phyloP scores from a whole-genome alignment of 2,329 filamentous ascomycete genomes.

The Hypoxylon sp. region DNA sequence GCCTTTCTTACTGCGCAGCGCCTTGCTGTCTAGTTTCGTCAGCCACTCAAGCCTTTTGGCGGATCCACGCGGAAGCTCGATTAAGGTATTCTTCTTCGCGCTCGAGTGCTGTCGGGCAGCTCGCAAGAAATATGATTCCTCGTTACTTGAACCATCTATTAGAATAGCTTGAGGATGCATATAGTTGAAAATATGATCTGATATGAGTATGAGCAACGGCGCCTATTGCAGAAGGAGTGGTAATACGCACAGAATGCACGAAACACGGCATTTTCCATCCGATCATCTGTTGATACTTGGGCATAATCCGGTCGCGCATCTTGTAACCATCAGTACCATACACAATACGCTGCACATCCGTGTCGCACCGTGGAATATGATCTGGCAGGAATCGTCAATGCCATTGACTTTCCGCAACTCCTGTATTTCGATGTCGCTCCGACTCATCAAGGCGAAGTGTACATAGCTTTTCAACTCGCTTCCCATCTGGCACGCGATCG shows the following conservation, averaged over 20 bases:
- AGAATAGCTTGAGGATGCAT: constrained; percentile 83
- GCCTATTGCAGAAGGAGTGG: background rate
- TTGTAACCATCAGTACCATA: constrained; percentile 50
- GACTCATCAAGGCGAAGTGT: constrained; percentile 84
- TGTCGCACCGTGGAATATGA: constrained; percentile 68
- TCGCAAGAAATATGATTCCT: constrained; percentile 76
- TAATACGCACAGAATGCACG: constrained; percentile 71
- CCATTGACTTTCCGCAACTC: constrained; percentile 83
- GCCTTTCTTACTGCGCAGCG: constrained; percentile 69
- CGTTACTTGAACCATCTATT: constrained; percentile 73
- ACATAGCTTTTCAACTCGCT: constrained; percentile 76
- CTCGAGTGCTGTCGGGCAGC: constrained; percentile 69
- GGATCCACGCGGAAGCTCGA: constrained; percentile 77
- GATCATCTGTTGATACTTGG: constrained; percentile 74
- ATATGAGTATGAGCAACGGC: constrained; percentile 37
- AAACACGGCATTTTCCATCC: constrained; percentile 73
- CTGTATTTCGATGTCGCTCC: constrained; percentile 75
- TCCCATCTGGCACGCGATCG: constrained; percentile 90
- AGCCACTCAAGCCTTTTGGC: constrained; percentile 80
- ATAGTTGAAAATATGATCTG: constrained; percentile 76
- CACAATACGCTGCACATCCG: constrained; percentile 23
- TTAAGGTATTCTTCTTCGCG: constrained; percentile 69
- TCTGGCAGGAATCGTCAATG: constrained; percentile 75
- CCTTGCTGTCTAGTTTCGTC: constrained; percentile 78
- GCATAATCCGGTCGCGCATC: constrained; percentile 83